Conservation (phyloP, 495 filamentous ascomycete genomes). For the Aspergillus indologenus region DNA sequence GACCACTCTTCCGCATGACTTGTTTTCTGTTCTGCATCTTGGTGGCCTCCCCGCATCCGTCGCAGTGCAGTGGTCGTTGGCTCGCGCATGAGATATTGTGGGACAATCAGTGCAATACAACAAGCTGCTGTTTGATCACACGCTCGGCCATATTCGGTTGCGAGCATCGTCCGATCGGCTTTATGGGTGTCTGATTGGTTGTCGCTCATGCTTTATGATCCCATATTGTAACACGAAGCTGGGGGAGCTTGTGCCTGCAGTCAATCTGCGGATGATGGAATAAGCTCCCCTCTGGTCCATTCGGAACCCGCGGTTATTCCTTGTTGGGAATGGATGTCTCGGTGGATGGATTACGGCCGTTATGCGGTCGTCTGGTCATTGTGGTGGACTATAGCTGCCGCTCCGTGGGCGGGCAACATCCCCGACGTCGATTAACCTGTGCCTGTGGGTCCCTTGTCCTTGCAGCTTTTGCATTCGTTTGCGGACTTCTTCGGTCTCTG, state of each 20-base stretch:
- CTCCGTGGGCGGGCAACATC: not conserved
- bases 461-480: no score
- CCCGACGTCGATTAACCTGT: no score
- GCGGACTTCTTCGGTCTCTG: no score
- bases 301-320: not conserved
- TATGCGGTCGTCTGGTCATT: not conserved
- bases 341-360: not conserved
- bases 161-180: not conserved
- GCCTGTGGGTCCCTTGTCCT: not conserved
- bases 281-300: not conserved
- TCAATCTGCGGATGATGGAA: not conserved
- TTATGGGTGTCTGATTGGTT: not conserved
- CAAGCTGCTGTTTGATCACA: not conserved
- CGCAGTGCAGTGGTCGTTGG: not conserved
- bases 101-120: not conserved
- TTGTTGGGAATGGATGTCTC: not conserved
- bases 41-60: not conserved
- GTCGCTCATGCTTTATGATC: not conserved
- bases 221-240: not conserved
- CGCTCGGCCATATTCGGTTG: not conserved
- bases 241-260: not conserved
- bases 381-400: not conserved
- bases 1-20: not conserved
- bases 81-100: not conserved
- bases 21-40: not conserved